These are phyloP conservation scores for Infundibulicybe gibba DNA, from an alignment of 768 basidiomycete species.

Conservation along the genomic window DNA sequence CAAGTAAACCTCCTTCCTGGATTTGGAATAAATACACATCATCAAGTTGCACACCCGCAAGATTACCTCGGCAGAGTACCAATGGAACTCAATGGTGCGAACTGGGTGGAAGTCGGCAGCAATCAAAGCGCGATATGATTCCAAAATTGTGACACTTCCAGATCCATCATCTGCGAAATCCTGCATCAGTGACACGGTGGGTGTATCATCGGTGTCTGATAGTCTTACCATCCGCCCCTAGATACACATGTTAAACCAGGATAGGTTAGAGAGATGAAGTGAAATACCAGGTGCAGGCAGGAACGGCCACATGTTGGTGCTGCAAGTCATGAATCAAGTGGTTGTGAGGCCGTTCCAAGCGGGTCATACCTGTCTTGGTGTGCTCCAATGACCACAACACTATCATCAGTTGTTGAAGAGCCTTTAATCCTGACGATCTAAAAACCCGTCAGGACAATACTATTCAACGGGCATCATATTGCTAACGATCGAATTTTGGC, in stretches of 20 bases:
- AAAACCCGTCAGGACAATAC: slow-evolving; percentile 5
- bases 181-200: too few relatives aligned
- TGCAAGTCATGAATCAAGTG: slow-evolving; percentile 15
- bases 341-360: too few relatives aligned
- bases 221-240: slow-evolving; percentile 47
- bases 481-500: slow-evolving; percentile 75
- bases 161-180: slow-evolving; percentile 62
- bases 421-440: slow-evolving; percentile 80
- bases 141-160: slow-evolving; percentile 76
- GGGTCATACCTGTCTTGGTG: slow-evolving; percentile 73
- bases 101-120: slow-evolving; percentile 64
- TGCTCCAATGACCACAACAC: slow-evolving; percentile 68
- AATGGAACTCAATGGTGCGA: slow-evolving; percentile 74
- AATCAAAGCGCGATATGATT: slow-evolving; percentile 70
- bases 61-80: slow-evolving; percentile 77
- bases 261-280: slow-evolving; percentile 15
- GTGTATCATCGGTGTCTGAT: neutral
- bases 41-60: slow-evolving; percentile 7
- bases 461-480: slow-evolving; percentile 3
- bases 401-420: slow-evolving; percentile 55
- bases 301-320: slow-evolving; percentile 79
- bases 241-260: slow-evolving; percentile 11
- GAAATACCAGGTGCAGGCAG: slow-evolving; percentile 66
- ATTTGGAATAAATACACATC: slow-evolving; percentile 5
- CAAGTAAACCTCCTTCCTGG: slow-evolving; percentile 84